A percentile compares a stretch with the other conserved stretches of the same genome.
Conservation (phyloP, 257 asterid genomes). For the Forsythia suspensa region DNA sequence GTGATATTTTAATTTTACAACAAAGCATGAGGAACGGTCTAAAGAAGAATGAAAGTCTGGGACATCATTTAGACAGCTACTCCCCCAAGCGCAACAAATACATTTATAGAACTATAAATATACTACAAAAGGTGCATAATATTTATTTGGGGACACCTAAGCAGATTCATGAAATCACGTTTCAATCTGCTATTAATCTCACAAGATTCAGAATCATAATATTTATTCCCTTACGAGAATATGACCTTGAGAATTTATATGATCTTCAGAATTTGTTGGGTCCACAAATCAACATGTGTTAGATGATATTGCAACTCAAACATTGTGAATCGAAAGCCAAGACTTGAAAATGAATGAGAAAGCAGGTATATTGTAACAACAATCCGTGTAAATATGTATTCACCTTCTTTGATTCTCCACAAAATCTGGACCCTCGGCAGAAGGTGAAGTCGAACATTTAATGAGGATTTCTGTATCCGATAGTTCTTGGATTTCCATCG, state of each 20-base stretch:
- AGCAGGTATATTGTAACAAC: neutral
- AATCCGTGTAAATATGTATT: neutral
- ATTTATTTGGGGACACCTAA: neutral
- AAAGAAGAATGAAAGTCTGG: neutral
- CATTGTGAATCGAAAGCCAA: neutral
- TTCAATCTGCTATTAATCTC: neutral
- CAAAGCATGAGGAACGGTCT: neutral
- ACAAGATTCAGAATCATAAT: neutral
- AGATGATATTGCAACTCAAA: neutral
- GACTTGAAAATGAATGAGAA: neutral
- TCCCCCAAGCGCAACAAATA: neutral
- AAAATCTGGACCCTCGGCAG: conserved; percentile 78
- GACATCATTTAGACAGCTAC: neutral
- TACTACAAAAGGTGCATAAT: neutral
- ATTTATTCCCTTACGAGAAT: neutral
- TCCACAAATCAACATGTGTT: neutral
- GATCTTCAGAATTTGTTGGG: neutral
- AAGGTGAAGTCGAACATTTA: conserved; percentile 87
- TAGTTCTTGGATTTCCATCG: conserved; percentile 50
- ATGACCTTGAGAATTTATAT: neutral
- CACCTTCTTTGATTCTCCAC: conserved; percentile 76
- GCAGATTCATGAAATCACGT: neutral
- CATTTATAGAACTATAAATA: neutral
- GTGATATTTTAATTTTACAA: neutral
- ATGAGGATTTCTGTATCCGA: conserved; percentile 74